A percentile compares a stretch with the other conserved stretches of the same genome.
These are phyloP conservation scores for Camellia oleifera DNA, from an alignment of 179 eudicot genomes.

Conservation along the genomic window DNA sequence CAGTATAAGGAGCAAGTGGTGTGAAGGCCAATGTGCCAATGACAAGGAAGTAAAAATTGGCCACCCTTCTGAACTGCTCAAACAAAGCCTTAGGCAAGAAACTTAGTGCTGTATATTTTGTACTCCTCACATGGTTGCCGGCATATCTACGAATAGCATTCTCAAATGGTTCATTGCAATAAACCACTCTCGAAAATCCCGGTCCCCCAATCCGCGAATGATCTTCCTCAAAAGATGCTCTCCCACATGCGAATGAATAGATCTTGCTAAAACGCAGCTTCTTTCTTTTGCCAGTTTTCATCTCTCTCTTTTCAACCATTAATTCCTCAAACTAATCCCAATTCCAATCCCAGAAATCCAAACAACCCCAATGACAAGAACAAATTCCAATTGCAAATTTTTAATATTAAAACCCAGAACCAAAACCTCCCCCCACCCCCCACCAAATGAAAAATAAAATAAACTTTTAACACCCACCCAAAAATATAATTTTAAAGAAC, in stretches of 20 bases:
- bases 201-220: conserved; percentile 61
- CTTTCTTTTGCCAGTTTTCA: conserved; percentile 47
- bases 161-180: conserved; percentile 63
- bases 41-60: conserved; percentile 68
- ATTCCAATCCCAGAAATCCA: conserved; percentile 15
- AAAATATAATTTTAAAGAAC: too few species aligned
- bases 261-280: conserved; percentile 76
- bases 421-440: too few species aligned
- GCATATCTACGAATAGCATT: conserved; percentile 34
- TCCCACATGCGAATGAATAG: conserved; percentile 64
- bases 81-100: conserved; percentile 71
- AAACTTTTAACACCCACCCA: too few species aligned
- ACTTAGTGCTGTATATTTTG: conserved; percentile 61
- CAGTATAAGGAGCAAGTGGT: conserved; percentile 60
- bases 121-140: conserved; percentile 59
- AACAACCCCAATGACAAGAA: neutral
- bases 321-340: neutral
- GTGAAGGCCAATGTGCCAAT: conserved; percentile 62
- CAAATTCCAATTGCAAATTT: conserved; percentile 3
- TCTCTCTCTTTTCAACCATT: conserved; percentile 21
- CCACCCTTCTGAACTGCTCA: conserved; percentile 86
- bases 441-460: too few species aligned
- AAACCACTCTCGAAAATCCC: conserved; percentile 76
- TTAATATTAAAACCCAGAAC: too few species aligned
- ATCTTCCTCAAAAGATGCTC: conserved; percentile 25